Evolutionary conservation across 225 moss, liverwort and hornwort species (phyloP), one percentile per base, ranked within the genome.

Genomic region (Bryoerythrophyllum caledonicum): DNA sequence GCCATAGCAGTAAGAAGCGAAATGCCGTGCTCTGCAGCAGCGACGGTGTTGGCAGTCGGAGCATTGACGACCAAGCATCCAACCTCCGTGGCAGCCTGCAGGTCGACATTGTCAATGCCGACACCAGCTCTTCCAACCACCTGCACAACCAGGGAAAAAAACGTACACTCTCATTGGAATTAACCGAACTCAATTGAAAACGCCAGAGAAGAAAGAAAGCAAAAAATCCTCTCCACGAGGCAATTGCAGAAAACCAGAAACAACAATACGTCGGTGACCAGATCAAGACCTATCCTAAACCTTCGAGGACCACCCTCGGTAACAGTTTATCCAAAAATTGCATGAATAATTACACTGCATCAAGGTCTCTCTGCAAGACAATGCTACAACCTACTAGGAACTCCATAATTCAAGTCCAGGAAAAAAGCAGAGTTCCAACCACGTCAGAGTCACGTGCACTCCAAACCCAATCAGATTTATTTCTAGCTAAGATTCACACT

Each of bases 71-170:
- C 97, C 85, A 99, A 67, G 80, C 97, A 99, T 32, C 97, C 97
- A 59, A 99, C 87, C 76, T 99, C 97, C 10, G 97, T 99, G 2
- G 97, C 97, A 13, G 97, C 97, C 85, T 94, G 97, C 30, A 99
- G 79, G 52, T 99, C 97, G 13, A 99, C 97, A 83, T 99, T 99
- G 67, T 99, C 97, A 56, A 99, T 99, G 69, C 97, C 97, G 10
- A 99, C 97, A n/a, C 97, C 97, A 7, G 97, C 97, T 70, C 94
- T 83, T 19, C 97, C 97, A 16, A 99, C 97, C 19, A 99, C 97
- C 85, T 88, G 63, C 68, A 63, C 21, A 67, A 52, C 17, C 46
- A 21, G 48, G 8, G 1, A 20, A 14, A 54, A 38, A 43, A 23
- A 24, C 17, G 20, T 0, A 26, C 57, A 6, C 8, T 30, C 41